Base-by-base conservation (phyloP, 129 eudicot genomes). In the Solidago caesia region DNA sequence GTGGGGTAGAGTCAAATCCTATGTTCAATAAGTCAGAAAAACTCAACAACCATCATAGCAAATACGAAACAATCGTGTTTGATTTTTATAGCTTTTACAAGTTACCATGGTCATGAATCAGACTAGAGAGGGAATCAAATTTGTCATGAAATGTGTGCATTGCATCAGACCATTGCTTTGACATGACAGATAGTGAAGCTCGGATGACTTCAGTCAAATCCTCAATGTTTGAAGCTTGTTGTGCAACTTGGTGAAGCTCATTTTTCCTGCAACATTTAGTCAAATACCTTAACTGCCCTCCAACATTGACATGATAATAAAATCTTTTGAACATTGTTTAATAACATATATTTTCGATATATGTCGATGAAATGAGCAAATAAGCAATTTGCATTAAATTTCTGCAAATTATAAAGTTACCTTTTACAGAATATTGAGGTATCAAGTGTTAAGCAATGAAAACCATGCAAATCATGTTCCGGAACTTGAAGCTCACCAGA, bases 161-260 rank as follows among this genome's bases (percentile, higher is more conserved):
- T 46, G 96, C 94, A 77, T 95, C 97, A 41, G 87, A 85, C 99
- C 99, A 95, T 83, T 88, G 97, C 82, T 95, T 95, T 73, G 81
- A 82, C 99, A 95, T 95, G 83, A 91, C 91, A 64, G 86, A 87
- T 33, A 91, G 52, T 60, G 99, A 95, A 46, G 87, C 70, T 45
- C 90, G 86, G 59, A 91, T 83, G 52, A 95, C 97, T 80, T 95
- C 99, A 33, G 82, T 89, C 56, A 95, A 81, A 87, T 95, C 91
- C 84, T 91, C 92, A 46, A 95, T 87, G 81, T 81, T 95, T 63
- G 99, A 91, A 68, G 97, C 99, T 78, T 95, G 99, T 53, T 68
- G 96, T 75, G 99, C 97, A 69, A 95, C 97, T 78, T 95, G 97
- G 78, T 95, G 93, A 83, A 91, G 99, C 84, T 95, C 99, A 85